Evolutionary conservation across 73 alveolate genomes (phyloP), one percentile per base, ranked within the genome.

Genomic region (Effrenium voratum): DNA sequence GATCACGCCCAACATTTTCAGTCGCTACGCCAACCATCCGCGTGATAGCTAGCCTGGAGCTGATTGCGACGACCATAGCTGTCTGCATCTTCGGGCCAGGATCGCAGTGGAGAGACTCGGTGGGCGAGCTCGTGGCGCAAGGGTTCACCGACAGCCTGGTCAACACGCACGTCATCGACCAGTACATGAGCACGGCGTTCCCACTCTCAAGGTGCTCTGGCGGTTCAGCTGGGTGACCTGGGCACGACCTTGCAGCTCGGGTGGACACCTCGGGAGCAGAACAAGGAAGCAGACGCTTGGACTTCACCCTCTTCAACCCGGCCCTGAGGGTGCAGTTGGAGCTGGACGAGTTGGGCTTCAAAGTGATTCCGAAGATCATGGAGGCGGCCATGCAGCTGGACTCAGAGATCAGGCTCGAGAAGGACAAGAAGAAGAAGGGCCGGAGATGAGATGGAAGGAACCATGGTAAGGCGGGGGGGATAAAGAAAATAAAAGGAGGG

Each of bases 111-210:
- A 32, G 52, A 12, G 36, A 34, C 46, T 1, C 50, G n/a, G 32
- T n/a, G 24, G 34, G 50, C 10, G 16, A 16, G 16, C 50, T 38
- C n/a, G 84, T 73, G 46, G 28, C 36, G 30, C 50, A 32, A 6
- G 84, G 52, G n/a, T 38, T 73, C 3, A 73, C 84, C 50, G 84
- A 73, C 84, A 73, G 36, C 55, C 46, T n/a, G 30, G 50, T 46
- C 84, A 73, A 72, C 47, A 36, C 83, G 8, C n/a, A 19, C 83
- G 52, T 73, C n/a, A n/a, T 73, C n/a, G 84, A 73, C 84, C 30
- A 73, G 30, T 15, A n/a, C 50, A 73, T 73, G 52, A 38, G 52
- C 12, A 73, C 57, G n/a, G 50, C 46, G 2, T 73, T 73, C 12
- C 85, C 85, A 22, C 13, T 41, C n/a, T 73, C 50, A 34, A 15